phyloP scores from a whole-genome alignment of 1,139 yeast genomes.

The Geotrichum reessii region DNA sequence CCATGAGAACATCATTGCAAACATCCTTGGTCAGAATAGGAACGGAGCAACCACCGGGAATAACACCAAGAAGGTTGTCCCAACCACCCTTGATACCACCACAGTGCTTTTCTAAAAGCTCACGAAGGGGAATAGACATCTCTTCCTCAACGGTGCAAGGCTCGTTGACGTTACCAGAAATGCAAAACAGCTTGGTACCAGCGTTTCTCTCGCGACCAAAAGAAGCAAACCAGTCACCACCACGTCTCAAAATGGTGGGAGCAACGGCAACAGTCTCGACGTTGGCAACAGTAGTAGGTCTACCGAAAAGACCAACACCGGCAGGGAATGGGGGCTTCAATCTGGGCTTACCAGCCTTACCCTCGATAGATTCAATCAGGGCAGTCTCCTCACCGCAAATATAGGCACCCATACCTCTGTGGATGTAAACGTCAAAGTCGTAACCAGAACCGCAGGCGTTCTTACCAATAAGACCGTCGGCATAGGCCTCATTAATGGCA shows the following conservation, averaged over 20 bases:
- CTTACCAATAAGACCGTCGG: conserved; percentile 71
- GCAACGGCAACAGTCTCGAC: conserved; percentile 87
- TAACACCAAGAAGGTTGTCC: conserved; percentile 80
- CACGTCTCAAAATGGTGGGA: conserved; percentile 82
- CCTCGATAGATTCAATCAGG: conserved; percentile 78
- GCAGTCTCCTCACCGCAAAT: conserved; percentile 91
- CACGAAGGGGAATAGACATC: conserved; percentile 81
- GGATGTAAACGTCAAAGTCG: conserved; percentile 73
- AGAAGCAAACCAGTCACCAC: conserved; percentile 77
- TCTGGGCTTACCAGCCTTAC: conserved; percentile 89
- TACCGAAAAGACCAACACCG: conserved; percentile 83
- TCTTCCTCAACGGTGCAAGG: conserved; percentile 92
- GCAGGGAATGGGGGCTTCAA: conserved; percentile 93
- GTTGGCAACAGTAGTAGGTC: conserved; percentile 84
- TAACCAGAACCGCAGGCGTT: conserved; percentile 84
- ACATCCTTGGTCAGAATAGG: conserved; percentile 66
- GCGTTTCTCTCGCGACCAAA: conserved; percentile 80
- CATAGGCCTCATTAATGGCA: conserved; percentile 82
- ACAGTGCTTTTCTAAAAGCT: conserved; percentile 77
- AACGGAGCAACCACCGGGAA: conserved; percentile 86
- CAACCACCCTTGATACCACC: conserved; percentile 89
- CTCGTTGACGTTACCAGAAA: conserved; percentile 83
- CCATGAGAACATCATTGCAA: conserved; percentile 72
- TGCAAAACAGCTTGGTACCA: conserved; percentile 78
- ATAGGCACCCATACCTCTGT: conserved; percentile 90